Percentiles rank a stretch among this genome's conserved stretches.
These are phyloP conservation scores for Rhytidhysteron rufulum DNA, from an alignment of 2,329 filamentous ascomycete genomes.

Conservation along the genomic window DNA sequence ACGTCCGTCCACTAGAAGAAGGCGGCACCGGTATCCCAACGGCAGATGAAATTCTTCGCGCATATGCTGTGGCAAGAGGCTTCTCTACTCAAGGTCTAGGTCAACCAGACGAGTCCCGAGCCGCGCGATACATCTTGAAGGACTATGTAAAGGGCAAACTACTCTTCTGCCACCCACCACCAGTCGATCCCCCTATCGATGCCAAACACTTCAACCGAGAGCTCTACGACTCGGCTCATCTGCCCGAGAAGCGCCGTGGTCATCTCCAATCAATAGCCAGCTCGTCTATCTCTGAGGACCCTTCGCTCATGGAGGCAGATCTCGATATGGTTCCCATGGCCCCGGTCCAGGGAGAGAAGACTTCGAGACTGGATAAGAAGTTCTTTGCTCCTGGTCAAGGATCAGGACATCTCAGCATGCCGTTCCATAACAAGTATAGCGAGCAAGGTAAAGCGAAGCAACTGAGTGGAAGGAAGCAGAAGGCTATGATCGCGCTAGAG, in stretches of 20 bases:
- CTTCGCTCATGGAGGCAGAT: constrained; percentile 41
- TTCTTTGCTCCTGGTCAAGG: constrained; percentile 73
- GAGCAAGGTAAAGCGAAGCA: constrained; percentile 73
- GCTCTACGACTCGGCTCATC: constrained; percentile 76
- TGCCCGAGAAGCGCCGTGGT: constrained; percentile 75
- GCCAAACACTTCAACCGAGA: constrained; percentile 78
- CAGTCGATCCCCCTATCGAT: constrained; percentile 62
- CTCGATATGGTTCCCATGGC: constrained; percentile 47
- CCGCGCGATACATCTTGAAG: constrained; percentile 84
- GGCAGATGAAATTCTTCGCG: constrained; percentile 75
- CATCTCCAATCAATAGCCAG: constrained; percentile 53
- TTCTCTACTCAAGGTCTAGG: constrained; percentile 87
- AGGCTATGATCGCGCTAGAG: constrained; percentile 76
- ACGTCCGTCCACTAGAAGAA: constrained; percentile 77
- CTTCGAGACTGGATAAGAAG: constrained; percentile 73
- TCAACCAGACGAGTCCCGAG: constrained; percentile 88
- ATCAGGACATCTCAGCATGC: constrained; percentile 66
- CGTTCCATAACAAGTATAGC: constrained; percentile 87
- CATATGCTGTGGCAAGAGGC: constrained; percentile 84
- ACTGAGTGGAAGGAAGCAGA: constrained; percentile 78
- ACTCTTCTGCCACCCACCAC: constrained; percentile 85
- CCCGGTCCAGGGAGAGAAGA: constrained; percentile 62
- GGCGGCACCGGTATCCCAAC: constrained; percentile 86
- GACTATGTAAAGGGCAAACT: constrained; percentile 98
- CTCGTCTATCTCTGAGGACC: constrained; percentile 33